Base-by-base conservation (phyloP, 192 early-diverging fungal species). In the Funneliformis mosseae region DNA sequence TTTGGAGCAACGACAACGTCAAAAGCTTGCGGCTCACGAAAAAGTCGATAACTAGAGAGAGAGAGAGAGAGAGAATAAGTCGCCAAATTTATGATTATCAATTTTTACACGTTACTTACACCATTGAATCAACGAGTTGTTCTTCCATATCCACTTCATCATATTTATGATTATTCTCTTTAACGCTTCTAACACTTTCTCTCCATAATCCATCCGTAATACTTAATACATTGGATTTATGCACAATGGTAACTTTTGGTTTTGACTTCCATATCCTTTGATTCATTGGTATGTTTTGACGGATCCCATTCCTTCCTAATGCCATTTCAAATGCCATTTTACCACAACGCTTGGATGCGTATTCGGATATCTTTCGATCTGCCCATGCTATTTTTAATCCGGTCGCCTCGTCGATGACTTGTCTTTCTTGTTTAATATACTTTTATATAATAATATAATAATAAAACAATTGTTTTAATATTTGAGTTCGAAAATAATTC, bases 61-160 rank as follows among this genome's bases (percentile, higher is more conserved):
- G n/a, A n/a, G n/a, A n/a, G n/a, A n/a, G n/a, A n/a, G 41, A 3
- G 50, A 50, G 14, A 72, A 28, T 33, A 16, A 4, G 16, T 79
- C n/a, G 72, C 76, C 4, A 23, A 42, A 83, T 45, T 81, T 41
- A 60, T 27, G 16, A 75, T 41, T 83, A 23, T 67, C 28, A 14
- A 18, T 48, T 25, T 18, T 41, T 43, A 88, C 88, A 60, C 33
- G 33, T 33, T 33, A 33, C 33, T 33, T 88, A 95, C 81, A 99
- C 97, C 97, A 99, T 99, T 27, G 97, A 99, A 80, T 99, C 97
- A 4, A 99, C 97, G 82, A 99, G 89, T 86, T 99, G 97, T 87
- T 99, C 97, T 79, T 99, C 95, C 84, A 96, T 88, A 55, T 95
- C 89, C 0, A 97, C 91, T 48, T 83, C 81, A 48, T 83, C 80